Evolutionary conservation across 108 stramenopile species (phyloP).

Genomic region (Fragilaria crotonensis): DNA sequence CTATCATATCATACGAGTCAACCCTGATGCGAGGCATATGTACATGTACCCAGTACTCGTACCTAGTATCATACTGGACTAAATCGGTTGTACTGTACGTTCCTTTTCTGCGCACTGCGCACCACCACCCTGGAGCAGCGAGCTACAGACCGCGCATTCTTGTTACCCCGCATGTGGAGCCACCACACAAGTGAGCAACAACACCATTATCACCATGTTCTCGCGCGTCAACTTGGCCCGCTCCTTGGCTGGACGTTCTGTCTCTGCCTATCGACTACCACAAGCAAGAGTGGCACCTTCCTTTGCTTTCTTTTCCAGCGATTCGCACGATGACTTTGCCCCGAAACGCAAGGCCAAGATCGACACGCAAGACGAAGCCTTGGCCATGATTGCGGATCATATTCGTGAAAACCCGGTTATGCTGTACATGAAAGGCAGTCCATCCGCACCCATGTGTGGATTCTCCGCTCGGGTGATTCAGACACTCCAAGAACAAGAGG

Average conservation of each 20-base stretch:
- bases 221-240: not conserved
- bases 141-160: too few relatives aligned
- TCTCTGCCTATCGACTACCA: not conserved
- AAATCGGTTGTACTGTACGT: too few relatives aligned
- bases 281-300: not conserved
- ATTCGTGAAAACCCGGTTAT: conserved; percentile 78
- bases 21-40: too few relatives aligned
- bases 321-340: conserved; percentile 79
- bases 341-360: conserved; percentile 60
- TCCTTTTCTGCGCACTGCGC: too few relatives aligned
- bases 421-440: conserved; percentile 99
- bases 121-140: too few relatives aligned
- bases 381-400: conserved; percentile 64
- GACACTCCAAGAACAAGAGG: conserved; percentile 80
- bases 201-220: not conserved
- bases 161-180: too few relatives aligned
- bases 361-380: conserved; percentile 36
- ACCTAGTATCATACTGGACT: too few relatives aligned
- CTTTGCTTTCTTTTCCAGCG: conserved; percentile 24
- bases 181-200: too few relatives aligned
- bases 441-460: conserved; percentile 93
- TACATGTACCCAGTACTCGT: too few relatives aligned
- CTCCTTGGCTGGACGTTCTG: not conserved
- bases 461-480: conserved; percentile 89
- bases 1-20: too few relatives aligned